These are phyloP conservation scores for Suillus discolor DNA, from an alignment of 768 basidiomycete genomes.

Conservation along the genomic window DNA sequence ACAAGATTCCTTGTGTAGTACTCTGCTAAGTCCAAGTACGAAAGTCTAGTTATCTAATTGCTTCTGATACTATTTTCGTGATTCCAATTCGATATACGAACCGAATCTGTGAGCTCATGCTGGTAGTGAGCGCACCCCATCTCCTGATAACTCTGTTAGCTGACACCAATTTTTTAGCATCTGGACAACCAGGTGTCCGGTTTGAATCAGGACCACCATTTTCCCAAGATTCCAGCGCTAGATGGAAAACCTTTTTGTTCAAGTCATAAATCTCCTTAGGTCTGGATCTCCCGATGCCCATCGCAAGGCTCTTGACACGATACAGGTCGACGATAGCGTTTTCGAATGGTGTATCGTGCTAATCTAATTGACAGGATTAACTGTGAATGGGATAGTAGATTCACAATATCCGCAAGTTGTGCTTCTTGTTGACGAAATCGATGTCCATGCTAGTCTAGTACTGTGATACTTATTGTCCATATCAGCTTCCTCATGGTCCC, in stretches of 20 bases:
- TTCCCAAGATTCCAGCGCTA: neutral
- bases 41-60: no score
- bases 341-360: slow-evolving; percentile 40
- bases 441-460: neutral
- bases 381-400: slow-evolving; percentile 50
- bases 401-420: slow-evolving; percentile 46
- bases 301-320: slow-evolving; percentile 39
- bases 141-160: no score
- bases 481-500: no score
- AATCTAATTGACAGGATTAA: slow-evolving; percentile 40
- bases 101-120: no score
- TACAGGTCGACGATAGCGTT: slow-evolving; percentile 47
- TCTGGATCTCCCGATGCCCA: slow-evolving; percentile 50
- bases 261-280: slow-evolving; percentile 33
- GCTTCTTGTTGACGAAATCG: neutral
- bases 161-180: no score
- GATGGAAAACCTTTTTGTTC: slow-evolving; percentile 33
- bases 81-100: no score
- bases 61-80: no score
- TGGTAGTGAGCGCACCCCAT: no score
- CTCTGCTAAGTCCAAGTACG: no score
- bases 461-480: neutral
- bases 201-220: no score
- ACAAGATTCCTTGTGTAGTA: no score
- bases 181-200: no score